phyloP scores from a whole-genome alignment of 2,329 filamentous ascomycete species.

The Mollisiaceae sp. region DNA sequence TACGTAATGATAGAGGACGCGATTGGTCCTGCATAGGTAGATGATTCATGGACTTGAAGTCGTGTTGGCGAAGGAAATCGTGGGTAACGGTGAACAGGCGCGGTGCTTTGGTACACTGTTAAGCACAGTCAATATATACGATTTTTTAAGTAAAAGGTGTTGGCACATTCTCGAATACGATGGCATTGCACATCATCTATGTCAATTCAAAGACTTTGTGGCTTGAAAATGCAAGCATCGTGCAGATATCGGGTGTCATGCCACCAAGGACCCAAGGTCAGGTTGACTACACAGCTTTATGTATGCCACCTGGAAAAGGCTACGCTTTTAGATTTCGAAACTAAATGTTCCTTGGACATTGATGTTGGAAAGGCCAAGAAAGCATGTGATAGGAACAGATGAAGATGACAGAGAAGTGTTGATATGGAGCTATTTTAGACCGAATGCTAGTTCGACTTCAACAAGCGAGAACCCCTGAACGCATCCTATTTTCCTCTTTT shows the following conservation, averaged over 20 bases:
- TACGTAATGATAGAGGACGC: not conserved
- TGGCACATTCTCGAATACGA: not conserved
- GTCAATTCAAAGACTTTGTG: not conserved
- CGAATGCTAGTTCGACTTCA: not conserved
- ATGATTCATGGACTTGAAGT: too few species aligned
- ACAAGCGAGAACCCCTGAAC: conserved; percentile 4
- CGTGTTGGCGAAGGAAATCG: too few species aligned
- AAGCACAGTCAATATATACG: not conserved
- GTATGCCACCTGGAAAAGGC: too few species aligned
- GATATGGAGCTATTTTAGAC: not conserved
- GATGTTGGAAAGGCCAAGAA: not conserved
- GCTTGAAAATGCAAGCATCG: too few species aligned
- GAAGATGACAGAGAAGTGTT: not conserved
- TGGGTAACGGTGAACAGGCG: not conserved
- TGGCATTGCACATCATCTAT: not conserved
- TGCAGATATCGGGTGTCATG: too few species aligned
- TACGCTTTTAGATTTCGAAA: too few species aligned
- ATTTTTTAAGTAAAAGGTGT: not conserved
- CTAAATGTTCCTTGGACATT: too few species aligned
- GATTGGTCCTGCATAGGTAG: too few species aligned
- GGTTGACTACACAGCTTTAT: too few species aligned
- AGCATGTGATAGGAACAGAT: not conserved
- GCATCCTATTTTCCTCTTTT: not conserved
- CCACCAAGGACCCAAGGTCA: too few species aligned
- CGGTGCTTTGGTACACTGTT: not conserved